A percentile compares a stretch with the other conserved stretches of the same genome.
These are phyloP conservation scores for Trapa incisa DNA, from an alignment of 345 rosid species.

Conservation along the genomic window DNA sequence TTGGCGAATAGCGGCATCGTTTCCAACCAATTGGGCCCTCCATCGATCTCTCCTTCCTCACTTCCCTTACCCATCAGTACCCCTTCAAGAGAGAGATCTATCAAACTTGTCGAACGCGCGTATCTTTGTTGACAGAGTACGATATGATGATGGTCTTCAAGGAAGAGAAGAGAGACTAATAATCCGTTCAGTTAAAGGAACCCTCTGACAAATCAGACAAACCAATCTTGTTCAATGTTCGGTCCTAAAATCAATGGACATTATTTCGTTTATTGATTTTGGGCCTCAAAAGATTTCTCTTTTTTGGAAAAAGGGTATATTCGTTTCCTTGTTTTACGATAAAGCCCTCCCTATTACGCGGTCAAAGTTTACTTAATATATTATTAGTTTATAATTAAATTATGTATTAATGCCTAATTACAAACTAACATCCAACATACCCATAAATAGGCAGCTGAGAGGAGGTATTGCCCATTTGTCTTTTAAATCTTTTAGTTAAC, in stretches of 20 bases:
- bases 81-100: neutral
- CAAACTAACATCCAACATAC: no score
- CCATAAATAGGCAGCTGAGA: no score
- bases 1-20: conserved; percentile 67
- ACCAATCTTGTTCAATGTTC: no score
- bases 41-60: conserved; percentile 16
- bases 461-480: no score
- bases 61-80: conserved; percentile 22
- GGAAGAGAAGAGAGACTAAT: neutral
- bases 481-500: no score
- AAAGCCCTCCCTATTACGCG: neutral
- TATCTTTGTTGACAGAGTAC: conserved; percentile 3
- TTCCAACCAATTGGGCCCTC: conserved; percentile 33
- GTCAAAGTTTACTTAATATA: no score
- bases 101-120: neutral
- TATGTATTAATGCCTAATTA: no score
- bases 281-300: neutral
- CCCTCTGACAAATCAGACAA: neutral
- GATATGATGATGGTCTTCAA: conserved; percentile 1
- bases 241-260: no score
- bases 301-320: neutral
- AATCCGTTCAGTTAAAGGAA: neutral
- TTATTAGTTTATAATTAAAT: no score
- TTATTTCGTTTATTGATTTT: neutral
- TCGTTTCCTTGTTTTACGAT: neutral